Evolutionary conservation across 331 rosid species (phyloP), one percentile per base, ranked within the genome.

Genomic region (Cucumis variabilis): DNA sequence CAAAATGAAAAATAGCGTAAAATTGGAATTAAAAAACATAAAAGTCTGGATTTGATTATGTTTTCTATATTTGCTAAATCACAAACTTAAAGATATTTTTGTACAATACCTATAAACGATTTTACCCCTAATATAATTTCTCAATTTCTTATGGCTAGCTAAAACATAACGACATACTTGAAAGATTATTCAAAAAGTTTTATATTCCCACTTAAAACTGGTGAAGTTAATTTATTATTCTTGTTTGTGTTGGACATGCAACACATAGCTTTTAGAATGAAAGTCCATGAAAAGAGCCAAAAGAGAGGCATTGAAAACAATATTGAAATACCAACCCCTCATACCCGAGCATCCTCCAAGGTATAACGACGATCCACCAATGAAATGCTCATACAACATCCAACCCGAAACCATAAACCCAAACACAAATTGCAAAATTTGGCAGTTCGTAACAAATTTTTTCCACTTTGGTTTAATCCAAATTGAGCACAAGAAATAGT

Each of bases 391-490:
- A 73, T 77, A 87, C 20, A 96, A 88, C 98, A 93, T 93, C 79
- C 90, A 53, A 60, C 69, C 92, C n/a, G 97, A 90, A 44, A 92
- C 90, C 2, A 88, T 94, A 33, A 96, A 96, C 90, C 97, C 94
- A 37, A 93, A 90, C 23, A 91, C 46, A 69, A 95, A 96, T 90
- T 96, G 99, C 55, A 94, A 82, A 21, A 96, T 96, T 90, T 96
- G 99, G 75, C 89, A 91, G 63, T 93, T 90, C 5, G 99, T 96
- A 10, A 94, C 97, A 14, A 90, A 37, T 33, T 94, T 92, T 86
- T 96, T 96, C 99, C 99, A 96, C 75, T 63, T 79, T 23, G 98
- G 98, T 7, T 94, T 89, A n/a, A 87, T 11, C 67, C 97, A 95
- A 8, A 95, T 1, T 0, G 92, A 86, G 87, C 91, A 87, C 53